Evolutionary conservation across 176 grass and related monocot species (phyloP).

Genomic region (Triticum turgidum): DNA sequence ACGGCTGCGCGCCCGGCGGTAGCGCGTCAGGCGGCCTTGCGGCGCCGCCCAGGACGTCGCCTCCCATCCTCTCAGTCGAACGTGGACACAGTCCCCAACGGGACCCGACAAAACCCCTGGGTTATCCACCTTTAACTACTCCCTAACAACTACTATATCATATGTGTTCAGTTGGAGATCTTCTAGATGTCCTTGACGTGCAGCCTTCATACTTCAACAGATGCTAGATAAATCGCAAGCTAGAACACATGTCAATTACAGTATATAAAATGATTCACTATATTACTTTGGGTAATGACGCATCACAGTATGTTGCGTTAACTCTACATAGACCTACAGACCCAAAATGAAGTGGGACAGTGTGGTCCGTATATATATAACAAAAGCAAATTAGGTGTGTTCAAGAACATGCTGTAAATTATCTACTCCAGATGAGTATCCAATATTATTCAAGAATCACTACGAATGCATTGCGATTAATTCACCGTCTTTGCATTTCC

Average conservation of each 20-base stretch:
- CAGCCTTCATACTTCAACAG: too few species aligned
- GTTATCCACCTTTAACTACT: too few species aligned
- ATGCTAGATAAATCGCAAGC: not conserved
- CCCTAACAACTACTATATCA: too few species aligned
- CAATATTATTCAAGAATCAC: slow-evolving; percentile 12
- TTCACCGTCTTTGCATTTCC: slow-evolving; percentile 88
- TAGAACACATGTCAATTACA: not conserved
- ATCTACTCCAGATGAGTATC: slow-evolving; percentile 3
- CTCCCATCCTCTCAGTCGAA: too few species aligned
- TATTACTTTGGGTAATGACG: not conserved
- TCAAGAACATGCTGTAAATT: not conserved
- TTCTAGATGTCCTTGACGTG: too few species aligned
- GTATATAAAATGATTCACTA: not conserved
- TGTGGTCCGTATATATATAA: not conserved
- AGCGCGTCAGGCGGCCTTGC: too few species aligned
- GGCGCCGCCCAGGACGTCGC: too few species aligned
- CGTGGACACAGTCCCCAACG: too few species aligned
- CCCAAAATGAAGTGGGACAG: slow-evolving; percentile 1
- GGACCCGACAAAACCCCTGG: too few species aligned
- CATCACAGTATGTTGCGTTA: not conserved
- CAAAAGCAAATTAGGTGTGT: not conserved
- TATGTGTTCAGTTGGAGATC: too few species aligned
- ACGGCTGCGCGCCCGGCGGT: too few species aligned
- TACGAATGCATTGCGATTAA: slow-evolving; percentile 74
- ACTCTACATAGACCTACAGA: slow-evolving; percentile 3